Percentiles rank a stretch among this genome's conserved stretches.
phyloP scores from a whole-genome alignment of 129 eudicot genomes.

The Tagetes erecta region DNA sequence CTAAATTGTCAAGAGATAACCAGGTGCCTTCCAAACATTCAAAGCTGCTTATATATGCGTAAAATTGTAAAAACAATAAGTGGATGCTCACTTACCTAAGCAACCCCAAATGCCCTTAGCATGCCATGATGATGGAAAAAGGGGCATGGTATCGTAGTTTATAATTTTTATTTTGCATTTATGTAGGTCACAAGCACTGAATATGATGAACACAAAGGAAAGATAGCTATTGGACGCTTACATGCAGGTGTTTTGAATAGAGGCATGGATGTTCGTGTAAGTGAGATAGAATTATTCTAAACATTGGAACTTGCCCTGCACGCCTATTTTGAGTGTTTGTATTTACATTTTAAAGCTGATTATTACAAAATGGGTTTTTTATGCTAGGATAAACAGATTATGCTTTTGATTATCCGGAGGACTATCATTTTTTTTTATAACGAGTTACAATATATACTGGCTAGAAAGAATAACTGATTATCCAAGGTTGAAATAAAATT shows the following conservation, averaged over 20 bases:
- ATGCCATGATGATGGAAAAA: conserved; percentile 13
- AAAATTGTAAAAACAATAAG: neutral
- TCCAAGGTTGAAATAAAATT: too few relatives aligned
- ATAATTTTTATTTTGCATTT: neutral
- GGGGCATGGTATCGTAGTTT: neutral
- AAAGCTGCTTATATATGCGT: neutral
- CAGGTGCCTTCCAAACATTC: neutral
- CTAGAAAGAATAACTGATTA: neutral
- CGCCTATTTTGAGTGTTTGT: neutral
- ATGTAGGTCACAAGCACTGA: conserved; percentile 82
- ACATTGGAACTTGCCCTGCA: neutral
- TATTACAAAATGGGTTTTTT: neutral
- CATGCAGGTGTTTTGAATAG: conserved; percentile 79
- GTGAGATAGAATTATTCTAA: conserved; percentile 10
- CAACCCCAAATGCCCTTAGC: neutral
- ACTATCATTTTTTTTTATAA: neutral
- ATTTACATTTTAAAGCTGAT: conserved; percentile 1
- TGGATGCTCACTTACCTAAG: neutral
- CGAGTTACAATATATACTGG: neutral
- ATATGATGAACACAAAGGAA: conserved; percentile 90
- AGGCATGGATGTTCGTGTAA: conserved; percentile 92
- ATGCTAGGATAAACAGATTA: neutral
- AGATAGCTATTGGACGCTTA: conserved; percentile 91
- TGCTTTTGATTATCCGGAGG: neutral
- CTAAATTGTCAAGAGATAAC: neutral